Conservation (phyloP, 1,139 yeast genomes). For the Pichia sp. region DNA sequence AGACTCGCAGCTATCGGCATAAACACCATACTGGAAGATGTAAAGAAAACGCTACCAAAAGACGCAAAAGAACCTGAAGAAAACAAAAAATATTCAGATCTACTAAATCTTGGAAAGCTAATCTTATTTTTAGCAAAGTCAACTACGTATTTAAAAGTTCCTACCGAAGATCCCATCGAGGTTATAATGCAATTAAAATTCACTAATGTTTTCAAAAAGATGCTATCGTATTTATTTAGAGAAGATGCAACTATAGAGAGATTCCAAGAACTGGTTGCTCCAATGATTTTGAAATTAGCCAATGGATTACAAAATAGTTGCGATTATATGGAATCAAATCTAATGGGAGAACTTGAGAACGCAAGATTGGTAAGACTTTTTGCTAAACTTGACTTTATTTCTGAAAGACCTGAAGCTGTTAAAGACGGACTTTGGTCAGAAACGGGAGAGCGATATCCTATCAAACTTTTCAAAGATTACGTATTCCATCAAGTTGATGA, state of each 20-base stretch:
- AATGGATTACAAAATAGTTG: slow-evolving; percentile 54
- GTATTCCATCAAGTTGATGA: slow-evolving; percentile 84
- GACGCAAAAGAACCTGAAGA: slow-evolving; percentile 2
- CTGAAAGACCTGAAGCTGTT: slow-evolving; percentile 68
- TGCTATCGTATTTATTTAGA: slow-evolving; percentile 35
- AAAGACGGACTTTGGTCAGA: slow-evolving; percentile 64
- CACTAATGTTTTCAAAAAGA: slow-evolving; percentile 35
- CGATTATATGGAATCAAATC: slow-evolving; percentile 65
- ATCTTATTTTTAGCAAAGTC: slow-evolving; percentile 53
- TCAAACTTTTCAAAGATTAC: slow-evolving; percentile 76
- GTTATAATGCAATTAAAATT: slow-evolving; percentile 30
- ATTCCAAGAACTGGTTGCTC: slow-evolving; percentile 35
- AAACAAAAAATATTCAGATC: slow-evolving; percentile 43
- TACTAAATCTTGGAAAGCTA: slow-evolving; percentile 52
- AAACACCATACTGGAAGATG: slow-evolving; percentile 54
- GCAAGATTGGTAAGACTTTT: slow-evolving; percentile 80
- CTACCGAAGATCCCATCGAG: slow-evolving; percentile 24
- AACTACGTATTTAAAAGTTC: slow-evolving; percentile 36
- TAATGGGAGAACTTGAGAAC: slow-evolving; percentile 78
- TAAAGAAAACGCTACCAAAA: slow-evolving; percentile 16
- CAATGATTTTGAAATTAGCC: slow-evolving; percentile 42
- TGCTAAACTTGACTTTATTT: slow-evolving; percentile 73
- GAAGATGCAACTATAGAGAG: slow-evolving; percentile 26
- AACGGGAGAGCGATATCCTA: slow-evolving; percentile 70
- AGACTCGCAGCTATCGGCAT: slow-evolving; percentile 71